Evolutionary conservation across 148 eudicot genomes (phyloP), one percentile per base, ranked within the genome.

Genomic region (Chenopodium suecicum): DNA sequence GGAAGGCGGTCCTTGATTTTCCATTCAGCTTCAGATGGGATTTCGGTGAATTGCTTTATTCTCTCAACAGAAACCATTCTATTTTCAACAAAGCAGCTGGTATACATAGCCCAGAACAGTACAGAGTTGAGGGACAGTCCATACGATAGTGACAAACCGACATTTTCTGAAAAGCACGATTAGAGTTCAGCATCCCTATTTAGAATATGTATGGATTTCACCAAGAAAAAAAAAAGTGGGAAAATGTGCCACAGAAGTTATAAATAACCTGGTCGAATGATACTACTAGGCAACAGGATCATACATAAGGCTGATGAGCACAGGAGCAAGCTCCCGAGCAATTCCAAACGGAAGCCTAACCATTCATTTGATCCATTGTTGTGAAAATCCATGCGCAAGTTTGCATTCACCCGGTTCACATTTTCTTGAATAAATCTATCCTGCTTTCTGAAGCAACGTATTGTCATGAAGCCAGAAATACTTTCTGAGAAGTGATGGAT

Each of bases 31-130:
- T 96, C 99, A 27, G 99, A 90, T 73, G 90, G 91, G 75, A 96
- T 92, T 72, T 77, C 85, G 29, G 91, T 85, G 82, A 94, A 96
- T 78, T 96, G 99, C 72, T 92, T 94, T 78, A 96, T 83, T 80
- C 99, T 96, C 86, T 96, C 99, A 69, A 96, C 99, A 12, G 99
- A 94, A 60, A 96, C 99, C 98, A 96, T 94, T 81, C 85, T 88
- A 58, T 96, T 96, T 86, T 96, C 99, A 80, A 96, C 85, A 60
- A 92, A 91, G 87, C 99, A 96, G 78, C 99, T 96, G 82, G 88
- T 86, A 77, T 87, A 96, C 77, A 94, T 80, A 5, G 97, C 88
- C 85, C 82, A 89, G 79, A 88, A 96, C 73, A 96, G 80, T 78
- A 84, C 86, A 0, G 89, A 79, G 60, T 94, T 94, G 34, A 96